These are phyloP conservation scores for Saitozyma podzolica DNA, from an alignment of 768 basidiomycete species.

Conservation along the genomic window DNA sequence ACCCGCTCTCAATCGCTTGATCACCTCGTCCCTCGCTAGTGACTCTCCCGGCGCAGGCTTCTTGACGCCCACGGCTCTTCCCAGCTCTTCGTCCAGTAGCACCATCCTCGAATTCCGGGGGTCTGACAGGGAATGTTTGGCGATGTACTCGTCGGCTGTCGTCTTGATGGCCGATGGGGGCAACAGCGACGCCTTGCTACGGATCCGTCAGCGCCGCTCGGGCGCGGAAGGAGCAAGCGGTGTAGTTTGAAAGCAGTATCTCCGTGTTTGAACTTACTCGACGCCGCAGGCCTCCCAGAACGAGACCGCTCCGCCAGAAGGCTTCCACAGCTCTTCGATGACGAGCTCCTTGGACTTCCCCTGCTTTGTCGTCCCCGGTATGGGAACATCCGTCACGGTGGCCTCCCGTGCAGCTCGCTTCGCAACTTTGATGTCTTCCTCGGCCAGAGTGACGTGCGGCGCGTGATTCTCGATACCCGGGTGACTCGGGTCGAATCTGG, in stretches of 20 bases:
- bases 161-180: slow-evolving; percentile 24
- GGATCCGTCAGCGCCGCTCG: background rate
- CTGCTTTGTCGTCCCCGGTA: slow-evolving; percentile 52
- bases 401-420: slow-evolving; percentile 63
- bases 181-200: slow-evolving; percentile 21
- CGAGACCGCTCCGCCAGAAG: slow-evolving; percentile 60
- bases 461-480: slow-evolving; percentile 61
- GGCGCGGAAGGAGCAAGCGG: too few relatives aligned
- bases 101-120: slow-evolving; percentile 67
- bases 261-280: slow-evolving; percentile 57
- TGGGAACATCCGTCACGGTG: slow-evolving; percentile 54
- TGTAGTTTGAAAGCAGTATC: background rate
- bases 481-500: slow-evolving; percentile 62
- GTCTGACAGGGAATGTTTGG: slow-evolving; percentile 65
- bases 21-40: slow-evolving; percentile 53
- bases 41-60: slow-evolving; percentile 45
- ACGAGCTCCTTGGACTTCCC: slow-evolving; percentile 58
- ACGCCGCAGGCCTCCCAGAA: slow-evolving; percentile 68
- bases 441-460: slow-evolving; percentile 64
- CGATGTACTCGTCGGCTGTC: slow-evolving; percentile 64
- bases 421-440: slow-evolving; percentile 65
- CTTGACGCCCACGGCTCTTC: slow-evolving; percentile 49
- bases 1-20: slow-evolving; percentile 46
- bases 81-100: slow-evolving; percentile 61
- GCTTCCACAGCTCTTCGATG: slow-evolving; percentile 75